phyloP scores from a whole-genome alignment of 2,329 filamentous ascomycete genomes.

The Trichoderma sp. region DNA sequence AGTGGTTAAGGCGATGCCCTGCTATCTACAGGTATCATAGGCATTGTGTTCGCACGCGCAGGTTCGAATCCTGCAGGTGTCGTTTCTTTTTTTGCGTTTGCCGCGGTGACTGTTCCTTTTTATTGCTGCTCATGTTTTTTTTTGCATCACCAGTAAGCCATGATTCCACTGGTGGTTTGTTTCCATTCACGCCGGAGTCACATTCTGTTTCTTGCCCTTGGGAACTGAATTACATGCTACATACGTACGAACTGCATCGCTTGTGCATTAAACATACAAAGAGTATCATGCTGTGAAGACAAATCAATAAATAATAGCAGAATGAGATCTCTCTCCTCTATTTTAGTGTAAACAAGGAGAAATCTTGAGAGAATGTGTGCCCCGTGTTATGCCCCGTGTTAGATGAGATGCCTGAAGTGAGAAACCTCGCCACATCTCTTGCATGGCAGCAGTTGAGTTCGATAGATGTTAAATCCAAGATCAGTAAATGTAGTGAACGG shows the following conservation, averaged over 20 bases:
- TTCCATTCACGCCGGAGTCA: neutral
- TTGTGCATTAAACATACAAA: neutral
- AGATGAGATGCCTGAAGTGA: neutral
- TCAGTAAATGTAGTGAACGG: neutral
- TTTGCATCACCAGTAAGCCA: neutral
- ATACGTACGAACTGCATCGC: neutral
- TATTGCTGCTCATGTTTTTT: neutral
- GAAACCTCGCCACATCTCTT: neutral
- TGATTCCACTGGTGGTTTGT: neutral
- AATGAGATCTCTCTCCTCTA: neutral
- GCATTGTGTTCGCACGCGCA: slow-evolving; percentile 22
- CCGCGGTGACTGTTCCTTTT: neutral
- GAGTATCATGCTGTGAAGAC: neutral
- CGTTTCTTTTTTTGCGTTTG: neutral
- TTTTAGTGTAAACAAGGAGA: neutral
- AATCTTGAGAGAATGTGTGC: neutral
- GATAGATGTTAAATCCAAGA: neutral
- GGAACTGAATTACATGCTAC: neutral
- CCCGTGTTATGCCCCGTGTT: too few species aligned
- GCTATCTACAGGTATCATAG: slow-evolving; percentile 14
- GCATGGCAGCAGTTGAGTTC: neutral
- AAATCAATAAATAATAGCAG: neutral
- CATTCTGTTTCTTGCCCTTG: neutral
- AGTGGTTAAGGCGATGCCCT: slow-evolving; percentile 22
- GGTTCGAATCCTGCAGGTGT: slow-evolving; percentile 22